A percentile compares a stretch with the other conserved stretches of the same genome.
Evolutionary conservation across 2,329 filamentous ascomycete species (phyloP).

Genomic region (Calycina herbarum): DNA sequence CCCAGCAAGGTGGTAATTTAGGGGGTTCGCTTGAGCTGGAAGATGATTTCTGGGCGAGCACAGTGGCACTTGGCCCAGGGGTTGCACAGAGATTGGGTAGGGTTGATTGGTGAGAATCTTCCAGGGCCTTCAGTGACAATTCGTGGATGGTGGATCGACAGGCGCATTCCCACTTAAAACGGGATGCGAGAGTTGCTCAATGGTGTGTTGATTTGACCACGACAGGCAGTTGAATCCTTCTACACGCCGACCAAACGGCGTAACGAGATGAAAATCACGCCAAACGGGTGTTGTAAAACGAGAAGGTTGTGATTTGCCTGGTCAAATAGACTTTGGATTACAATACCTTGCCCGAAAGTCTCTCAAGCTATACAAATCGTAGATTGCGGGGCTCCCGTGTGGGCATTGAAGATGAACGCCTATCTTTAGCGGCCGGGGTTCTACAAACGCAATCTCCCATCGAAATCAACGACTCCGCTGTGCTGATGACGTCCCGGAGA

Average conservation of each 20-base stretch:
- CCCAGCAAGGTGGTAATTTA: slow-evolving; percentile 12
- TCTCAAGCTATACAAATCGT: not conserved
- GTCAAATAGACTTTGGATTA: not conserved
- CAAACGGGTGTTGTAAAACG: not conserved
- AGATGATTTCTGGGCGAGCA: slow-evolving; percentile 3
- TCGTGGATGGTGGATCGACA: slow-evolving; percentile 2
- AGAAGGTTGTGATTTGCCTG: not conserved
- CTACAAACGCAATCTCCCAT: slow-evolving; percentile 9
- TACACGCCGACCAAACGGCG: not conserved
- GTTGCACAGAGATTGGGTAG: not conserved
- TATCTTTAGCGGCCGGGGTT: not conserved
- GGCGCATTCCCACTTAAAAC: not conserved
- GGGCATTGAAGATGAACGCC: not conserved
- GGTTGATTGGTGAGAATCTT: not conserved
- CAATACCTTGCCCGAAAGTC: not conserved
- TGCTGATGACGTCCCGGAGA: slow-evolving; percentile 19
- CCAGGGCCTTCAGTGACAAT: not conserved
- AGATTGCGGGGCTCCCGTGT: slow-evolving; percentile 1
- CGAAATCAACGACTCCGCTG: slow-evolving; percentile 17
- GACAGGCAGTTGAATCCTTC: slow-evolving; percentile 2
- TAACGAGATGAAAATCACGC: not conserved
- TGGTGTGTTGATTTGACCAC: slow-evolving; percentile 2
- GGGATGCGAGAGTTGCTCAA: not conserved
- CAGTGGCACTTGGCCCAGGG: not conserved
- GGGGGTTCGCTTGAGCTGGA: slow-evolving; percentile 19